Base-by-base conservation (phyloP, 352 stramenopile genomes). In the Phytophthora gonapodyides region DNA sequence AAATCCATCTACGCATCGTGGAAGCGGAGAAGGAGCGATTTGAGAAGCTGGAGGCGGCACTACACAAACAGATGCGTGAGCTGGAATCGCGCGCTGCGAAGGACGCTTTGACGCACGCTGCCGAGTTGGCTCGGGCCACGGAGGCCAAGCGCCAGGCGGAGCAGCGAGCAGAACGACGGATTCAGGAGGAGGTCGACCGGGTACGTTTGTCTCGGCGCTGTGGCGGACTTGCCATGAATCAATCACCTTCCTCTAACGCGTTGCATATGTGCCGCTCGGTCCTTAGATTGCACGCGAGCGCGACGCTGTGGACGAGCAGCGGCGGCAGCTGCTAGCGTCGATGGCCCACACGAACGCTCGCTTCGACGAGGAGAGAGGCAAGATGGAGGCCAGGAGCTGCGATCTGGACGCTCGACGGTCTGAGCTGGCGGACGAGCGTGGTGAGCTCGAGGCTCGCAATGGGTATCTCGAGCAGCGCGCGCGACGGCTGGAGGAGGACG, bases 221-320 rank as follows among this genome's bases (percentile, higher is more conserved):
- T 35, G 42, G 2, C 13, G 48, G 19, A 17, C 15, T 19, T 17
- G 7, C 13, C 16, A 11, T 9, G 24, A 50, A 13, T 57, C 11
- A 35, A 27, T 34, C 8, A 34, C 7, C 41, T 51, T 34, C 7
- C 21, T 52, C 17, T 55, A 55, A 57, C 16, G 35, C 8, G 13
- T 45, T 49, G 49, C 6, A 6, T 44, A 11, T 11, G 15, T 41
- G 24, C 11, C 16, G 19, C 7, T 9, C 10, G 16, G 46, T 36
- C 43, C 11, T 52, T 44, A 89, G 74, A 87, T 91, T 51, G 46
- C 74, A 10, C 74, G 83, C 12, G 85, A 94, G 51, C 82, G 83
- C 0, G 76, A 90, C 24, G 77, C 80, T 5, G 72, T 93, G 12
- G 85, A 94, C 46, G 81, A 82, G 42, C 82, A 94, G 62, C 82